Base-by-base conservation (phyloP, 2,329 filamentous ascomycete species). In the Podosphaera fusca region DNA sequence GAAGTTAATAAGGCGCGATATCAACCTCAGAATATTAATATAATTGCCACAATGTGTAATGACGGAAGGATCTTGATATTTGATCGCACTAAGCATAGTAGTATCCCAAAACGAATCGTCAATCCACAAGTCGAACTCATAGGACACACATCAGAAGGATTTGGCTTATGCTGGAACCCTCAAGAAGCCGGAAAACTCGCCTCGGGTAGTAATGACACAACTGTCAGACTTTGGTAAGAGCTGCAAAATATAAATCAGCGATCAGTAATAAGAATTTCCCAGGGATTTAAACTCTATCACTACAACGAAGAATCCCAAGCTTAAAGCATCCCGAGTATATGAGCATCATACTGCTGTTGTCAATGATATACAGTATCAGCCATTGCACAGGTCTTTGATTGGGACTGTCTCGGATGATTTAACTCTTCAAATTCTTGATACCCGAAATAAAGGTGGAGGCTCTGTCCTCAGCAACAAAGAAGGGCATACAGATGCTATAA, bases 1-100 rank as follows among this genome's bases (percentile, higher is more conserved):
- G 92, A 98, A 70, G 88, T 98, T 68, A 98, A 98, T 76, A 98
- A 96, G 74, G 94, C 92, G 14, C 83, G 92, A 63, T 96, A 96
- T 68, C 89, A 95, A 70, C 92, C 92, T 10, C 90, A 96, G 69
- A 98, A 98, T 67, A 88, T 90, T 4, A 88, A 98, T 66, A 82
- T 98, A 58, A 94, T 98, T 64, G 92, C 92, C 2, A 95, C 92
- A 0, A 82, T 95, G 71, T 88, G 87, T 61, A 80, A 87, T 6
- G 86, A 95, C 68, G 85, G 87, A 60, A 84, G 81, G 62, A 85
- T 95, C 47, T 81, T 96, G 68, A 81, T 98, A 63, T 98, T 94
- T 72, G 92, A 98, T 72, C 83, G 90, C 62, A 94, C 90, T 56
- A 96, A 95, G 75, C 90, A 96, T 69, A 83, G 84, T 54, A 80